Evolutionary conservation across 2,329 filamentous ascomycete genomes (phyloP), one percentile per base, ranked within the genome.

Genomic region (Colletotrichum australisinense): DNA sequence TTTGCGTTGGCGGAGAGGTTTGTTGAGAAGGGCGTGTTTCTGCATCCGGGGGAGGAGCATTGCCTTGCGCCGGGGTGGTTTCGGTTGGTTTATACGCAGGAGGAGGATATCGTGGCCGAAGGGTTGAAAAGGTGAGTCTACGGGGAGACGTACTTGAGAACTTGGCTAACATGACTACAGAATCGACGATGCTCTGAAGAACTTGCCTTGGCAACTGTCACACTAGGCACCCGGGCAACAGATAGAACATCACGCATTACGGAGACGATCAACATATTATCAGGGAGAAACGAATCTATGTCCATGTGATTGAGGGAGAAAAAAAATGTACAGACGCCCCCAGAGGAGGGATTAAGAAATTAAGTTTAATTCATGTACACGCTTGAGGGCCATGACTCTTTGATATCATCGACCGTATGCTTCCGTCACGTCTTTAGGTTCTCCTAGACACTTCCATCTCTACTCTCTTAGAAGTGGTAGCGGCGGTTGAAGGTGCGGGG

Each of bases 41-140:
- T 91, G 30, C 87, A 88, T 57, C 83, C 86, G 0, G 83, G 85
- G 0, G 84, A 87, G 71, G 84, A 85, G 62, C 83, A 88, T 74
- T 82, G 83, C 0, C 83, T 83, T 24, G 78, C 83, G 65, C 80
- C 84, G 1, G 89, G 89, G 0, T 88, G 86, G 84, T 91, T 90
- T 74, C 80, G 89, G 2, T 59, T 91, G 22, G 86, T 91, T 0
- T 91, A 87, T 70, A 84, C 83, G 2, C 83, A 85, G n/a, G 78
- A 83, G 7, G 76, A 80, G 38, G 75, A 66, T 9, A 78, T 77
- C 4, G 76, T 86, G 2, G 78, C 76, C 1, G 81, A 86, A 74
- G 85, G 84, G 0, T 76, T 86, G 38, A 78, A 52, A 24, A 80
- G 82, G 82, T 83, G 58, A 22, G 77, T 74, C 16, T 32, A 24